Evolutionary conservation across 805 yeast genomes (phyloP), one percentile per base, ranked within the genome.

Genomic region (Vanderwaltozyma yarrowii): DNA sequence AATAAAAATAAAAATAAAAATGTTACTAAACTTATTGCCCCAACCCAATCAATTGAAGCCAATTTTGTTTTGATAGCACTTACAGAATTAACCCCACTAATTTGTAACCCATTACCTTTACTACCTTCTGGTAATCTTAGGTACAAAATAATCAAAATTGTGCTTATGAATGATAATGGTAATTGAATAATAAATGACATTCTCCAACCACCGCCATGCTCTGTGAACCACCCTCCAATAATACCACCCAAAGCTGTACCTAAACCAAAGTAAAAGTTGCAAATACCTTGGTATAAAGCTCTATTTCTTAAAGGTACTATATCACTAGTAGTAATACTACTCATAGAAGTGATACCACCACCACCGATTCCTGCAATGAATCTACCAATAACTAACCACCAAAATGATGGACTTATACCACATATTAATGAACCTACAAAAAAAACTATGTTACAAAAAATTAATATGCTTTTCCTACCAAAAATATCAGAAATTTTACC

Each of bases 311-410:
- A 66, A 0, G 94, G 81, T 10, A 86, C 78, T 35, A 86, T 62
- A 58, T 87, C 96, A 14, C 84, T 75, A 47, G 82, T 70, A 1
- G 89, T 72, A 39, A 87, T 82, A 2, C 89, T 75, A 7, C 83
- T 71, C 47, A 38, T 38, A 10, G 40, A 33, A 11, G 37, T 38
- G 8, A 38, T 29, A 85, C 96, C 96, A 8, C 95, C 92, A 14
- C 95, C 96, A 11, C 96, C 96, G 37, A 82, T 71, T 12, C 96
- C 96, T 13, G 89, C 74, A 31, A 87, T 65, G 44, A 82, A 74
- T 47, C 87, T 61, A 6, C 80, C 72, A 21, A 62, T 36, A 7
- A 78, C 73, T 45, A 80, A 64, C 38, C 66, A 46, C 32, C 62
- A 45, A 12, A 78, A 67, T 12, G 71, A 60, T 33, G 63, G 60